Base-by-base conservation (phyloP, 2,329 filamentous ascomycete species). In the Cladorrhinum sp. region DNA sequence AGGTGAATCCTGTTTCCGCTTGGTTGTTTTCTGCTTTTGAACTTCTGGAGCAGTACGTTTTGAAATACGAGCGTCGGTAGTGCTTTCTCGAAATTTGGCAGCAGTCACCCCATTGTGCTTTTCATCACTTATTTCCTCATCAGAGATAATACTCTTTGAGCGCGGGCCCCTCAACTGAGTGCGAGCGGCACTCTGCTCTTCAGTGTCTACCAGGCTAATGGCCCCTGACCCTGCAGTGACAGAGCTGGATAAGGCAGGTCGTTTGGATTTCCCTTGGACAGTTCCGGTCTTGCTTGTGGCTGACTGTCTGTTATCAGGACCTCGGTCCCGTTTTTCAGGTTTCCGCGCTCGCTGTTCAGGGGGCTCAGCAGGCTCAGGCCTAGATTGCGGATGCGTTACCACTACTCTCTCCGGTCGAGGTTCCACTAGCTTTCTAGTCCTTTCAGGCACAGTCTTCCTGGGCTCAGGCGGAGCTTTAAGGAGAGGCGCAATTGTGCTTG, bases 131-230 rank as follows among this genome's bases (percentile, higher is more conserved):
- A 4, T 45, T 7, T 22, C 41, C 2, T 45, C n/a, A n/a, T 66
- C 64, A 41, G 65, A 27, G 4, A 65, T 20, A 48, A 66, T 64
- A 2, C 60, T 51, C 36, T 60, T 58, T 1, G 60, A 60, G 18
- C 29, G 20, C 36, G 60, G 60, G 1, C 13, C 23, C 6, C 60
- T 7, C 18, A 16, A 8, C 41, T 20, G 16, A 20, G n/a, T 20
- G n/a, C 41, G 41, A 45, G 41, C n/a, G 18, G 41, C 16, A 45
- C 16, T 18, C n/a, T n/a, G 16, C 5, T 45, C n/a, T 18, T 18
- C n/a, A n/a, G n/a, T 8, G 16, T 45, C 41, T 2, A 16, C 41
- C 41, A 45, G 18, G 8, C 41, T 18, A 45, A 13, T 13, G 3
- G 41, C 18, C 20, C 20, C 10, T 5, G 41, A 22, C 8, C n/a